A percentile compares a stretch with the other conserved stretches of the same genome.
Evolutionary conservation across 2,329 filamentous ascomycete species (phyloP).

Genomic region (Byssoonygena ceratinophila): DNA sequence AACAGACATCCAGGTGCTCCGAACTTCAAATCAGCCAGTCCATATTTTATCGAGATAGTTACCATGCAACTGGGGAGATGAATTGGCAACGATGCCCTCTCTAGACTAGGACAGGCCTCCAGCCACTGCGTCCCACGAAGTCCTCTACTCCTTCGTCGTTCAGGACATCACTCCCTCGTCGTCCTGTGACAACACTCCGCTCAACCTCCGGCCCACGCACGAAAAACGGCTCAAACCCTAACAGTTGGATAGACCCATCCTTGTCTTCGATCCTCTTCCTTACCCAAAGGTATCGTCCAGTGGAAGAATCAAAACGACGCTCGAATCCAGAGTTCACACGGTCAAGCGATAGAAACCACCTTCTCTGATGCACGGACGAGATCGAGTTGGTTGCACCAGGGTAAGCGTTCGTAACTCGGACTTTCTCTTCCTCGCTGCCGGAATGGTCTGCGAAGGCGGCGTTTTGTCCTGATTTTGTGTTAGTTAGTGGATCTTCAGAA

Average conservation of each 20-base stretch:
- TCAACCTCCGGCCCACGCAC: conserved; percentile 52
- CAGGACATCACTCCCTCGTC: conserved; percentile 50
- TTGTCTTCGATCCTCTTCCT: conserved; percentile 25
- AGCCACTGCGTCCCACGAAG: conserved; percentile 51
- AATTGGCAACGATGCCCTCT: background rate
- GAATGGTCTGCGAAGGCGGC: conserved; percentile 11
- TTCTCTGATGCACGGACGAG: conserved; percentile 55
- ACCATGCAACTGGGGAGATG: too few species aligned
- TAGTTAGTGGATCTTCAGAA: background rate
- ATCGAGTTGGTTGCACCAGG: conserved; percentile 55
- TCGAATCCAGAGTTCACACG: conserved; percentile 48
- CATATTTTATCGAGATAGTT: too few species aligned
- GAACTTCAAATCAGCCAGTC: too few species aligned
- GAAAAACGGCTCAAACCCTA: conserved; percentile 48
- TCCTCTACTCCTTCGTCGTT: conserved; percentile 49
- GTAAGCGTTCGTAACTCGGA: conserved; percentile 55
- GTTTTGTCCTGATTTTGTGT: background rate
- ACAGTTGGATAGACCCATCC: conserved; percentile 12
- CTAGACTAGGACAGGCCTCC: conserved; percentile 36
- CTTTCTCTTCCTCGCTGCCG: conserved; percentile 40
- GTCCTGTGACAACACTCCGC: conserved; percentile 56
- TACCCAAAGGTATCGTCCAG: conserved; percentile 7
- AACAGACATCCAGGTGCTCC: too few species aligned
- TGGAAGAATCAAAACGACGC: conserved; percentile 6
- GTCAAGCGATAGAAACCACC: conserved; percentile 57